phyloP scores from a whole-genome alignment of 495 filamentous ascomycete genomes.

The Penicillium malachiteum region DNA sequence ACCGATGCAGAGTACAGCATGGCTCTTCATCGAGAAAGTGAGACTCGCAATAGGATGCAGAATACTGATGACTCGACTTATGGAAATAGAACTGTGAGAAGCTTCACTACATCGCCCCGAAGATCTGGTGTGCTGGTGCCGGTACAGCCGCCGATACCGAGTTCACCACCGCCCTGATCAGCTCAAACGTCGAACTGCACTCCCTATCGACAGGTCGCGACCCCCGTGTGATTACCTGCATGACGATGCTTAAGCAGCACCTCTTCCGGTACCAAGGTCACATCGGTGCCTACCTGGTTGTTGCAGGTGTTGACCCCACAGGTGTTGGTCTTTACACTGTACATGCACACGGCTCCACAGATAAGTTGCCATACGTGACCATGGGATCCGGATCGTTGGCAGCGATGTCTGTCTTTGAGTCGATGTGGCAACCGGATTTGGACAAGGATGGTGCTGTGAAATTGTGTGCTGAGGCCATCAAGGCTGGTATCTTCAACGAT shows the following conservation, averaged over 20 bases:
- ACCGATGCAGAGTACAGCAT: no score
- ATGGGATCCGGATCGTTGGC: constrained; percentile 97
- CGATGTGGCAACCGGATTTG: constrained; percentile 82
- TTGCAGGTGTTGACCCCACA: constrained; percentile 96
- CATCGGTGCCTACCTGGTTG: constrained; percentile 97
- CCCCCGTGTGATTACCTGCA: constrained; percentile 96
- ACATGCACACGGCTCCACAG: constrained; percentile 96
- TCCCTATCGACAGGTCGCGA: constrained; percentile 92
- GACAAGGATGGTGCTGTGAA: constrained; percentile 78
- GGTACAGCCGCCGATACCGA: constrained; percentile 98
- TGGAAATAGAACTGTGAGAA: constrained; percentile 89
- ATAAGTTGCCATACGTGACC: constrained; percentile 98
- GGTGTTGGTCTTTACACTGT: constrained; percentile 97
- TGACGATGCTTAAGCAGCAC: constrained; percentile 99
- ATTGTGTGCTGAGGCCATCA: constrained; percentile 83
- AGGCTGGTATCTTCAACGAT: constrained; percentile 99
- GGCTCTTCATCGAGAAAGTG: no score
- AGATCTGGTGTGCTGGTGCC: constrained; percentile 99
- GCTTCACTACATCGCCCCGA: constrained; percentile 96
- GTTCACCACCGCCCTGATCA: constrained; percentile 98
- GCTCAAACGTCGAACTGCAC: constrained; percentile 96
- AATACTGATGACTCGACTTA: not conserved
- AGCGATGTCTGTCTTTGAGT: constrained; percentile 98
- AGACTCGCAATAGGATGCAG: not conserved
- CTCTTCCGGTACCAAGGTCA: constrained; percentile 97